Base-by-base conservation (phyloP, 2,329 filamentous ascomycete genomes). In the Lasiodiplodia hormozganensis region DNA sequence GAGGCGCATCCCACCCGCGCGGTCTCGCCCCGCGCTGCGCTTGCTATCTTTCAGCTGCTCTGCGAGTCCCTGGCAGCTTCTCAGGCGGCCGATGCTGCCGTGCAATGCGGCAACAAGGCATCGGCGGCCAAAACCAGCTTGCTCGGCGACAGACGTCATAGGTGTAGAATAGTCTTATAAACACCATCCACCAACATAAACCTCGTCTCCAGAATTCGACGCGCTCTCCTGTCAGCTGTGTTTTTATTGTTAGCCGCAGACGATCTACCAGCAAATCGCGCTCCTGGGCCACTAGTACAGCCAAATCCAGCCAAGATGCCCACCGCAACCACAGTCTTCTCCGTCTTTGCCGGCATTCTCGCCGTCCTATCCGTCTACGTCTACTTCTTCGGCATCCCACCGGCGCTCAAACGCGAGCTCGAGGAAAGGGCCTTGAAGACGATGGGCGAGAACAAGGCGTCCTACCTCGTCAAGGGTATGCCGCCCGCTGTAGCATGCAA, bases 381-480 rank as follows among this genome's bases (percentile, higher is more conserved):
- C 72, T 83, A 82, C 74, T 70, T 85, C 70, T 84, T 84, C 73
- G 83, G 83, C 57, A 82, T 85, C 65, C 82, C 83, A 2, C 79
- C 80, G 0, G 80, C 82, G 70, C 71, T 81, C 68, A 85, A 85
- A 76, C 80, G 81, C 67, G 77, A 81, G 70, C 74, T 85, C 70
- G 82, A 85, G 71, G 76, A 80, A 36, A 76, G 80, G 67, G 83
- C 82, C 4, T 76, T 85, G 49, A 76, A 83, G 71, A 83, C 82
- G n/a, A 85, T 85, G 82, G 83, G 83, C 69, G 83, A 85, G 73
- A 85, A 85, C 76, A 85, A 85, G 73, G 77, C 79, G 70, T 80
- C 78, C 18, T 81, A 81, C 70, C 69, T 80, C 51, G 73, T 77
- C 69, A 80, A 81, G 71, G 79, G 79, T 78, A 68, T 51, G 70